These are phyloP conservation scores for Fusarium sp. DNA, from an alignment of 2,329 filamentous ascomycete species.

Conservation along the genomic window DNA sequence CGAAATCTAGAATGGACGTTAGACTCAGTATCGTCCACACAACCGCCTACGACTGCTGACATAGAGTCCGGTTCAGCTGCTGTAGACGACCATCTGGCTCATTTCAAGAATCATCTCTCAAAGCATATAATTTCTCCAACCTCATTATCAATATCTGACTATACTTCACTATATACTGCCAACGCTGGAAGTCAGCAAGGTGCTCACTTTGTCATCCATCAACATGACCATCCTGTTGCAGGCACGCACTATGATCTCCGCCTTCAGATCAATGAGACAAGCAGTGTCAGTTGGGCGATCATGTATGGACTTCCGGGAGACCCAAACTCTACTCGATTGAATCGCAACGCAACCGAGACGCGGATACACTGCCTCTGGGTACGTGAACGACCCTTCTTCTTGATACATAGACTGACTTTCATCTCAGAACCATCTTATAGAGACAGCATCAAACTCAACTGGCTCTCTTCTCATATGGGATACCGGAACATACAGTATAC, in stretches of 20 bases:
- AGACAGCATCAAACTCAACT: constrained; percentile 64
- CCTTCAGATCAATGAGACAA: constrained; percentile 74
- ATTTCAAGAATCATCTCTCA: constrained; percentile 53
- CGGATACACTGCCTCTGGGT: constrained; percentile 70
- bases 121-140: constrained; percentile 44
- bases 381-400: constrained; percentile 30
- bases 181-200: constrained; percentile 49
- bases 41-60: constrained; percentile 46
- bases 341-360: constrained; percentile 71
- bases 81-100: constrained; percentile 53
- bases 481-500: constrained; percentile 66
- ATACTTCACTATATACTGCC: constrained; percentile 52
- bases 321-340: constrained; percentile 63
- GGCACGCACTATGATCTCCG: constrained; percentile 76
- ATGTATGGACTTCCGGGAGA: constrained; percentile 72
- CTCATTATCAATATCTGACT: constrained; percentile 50
- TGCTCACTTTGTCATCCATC: constrained; percentile 75
- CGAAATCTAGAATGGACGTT: constrained; percentile 59
- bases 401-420: background rate
- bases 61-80: constrained; percentile 55
- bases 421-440: constrained; percentile 67
- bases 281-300: constrained; percentile 72
- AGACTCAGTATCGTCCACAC: constrained; percentile 22
- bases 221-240: constrained; percentile 77
- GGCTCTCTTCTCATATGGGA: constrained; percentile 73